Evolutionary conservation across 345 rosid species (phyloP).

Genomic region (Bruguiera parviflora): DNA sequence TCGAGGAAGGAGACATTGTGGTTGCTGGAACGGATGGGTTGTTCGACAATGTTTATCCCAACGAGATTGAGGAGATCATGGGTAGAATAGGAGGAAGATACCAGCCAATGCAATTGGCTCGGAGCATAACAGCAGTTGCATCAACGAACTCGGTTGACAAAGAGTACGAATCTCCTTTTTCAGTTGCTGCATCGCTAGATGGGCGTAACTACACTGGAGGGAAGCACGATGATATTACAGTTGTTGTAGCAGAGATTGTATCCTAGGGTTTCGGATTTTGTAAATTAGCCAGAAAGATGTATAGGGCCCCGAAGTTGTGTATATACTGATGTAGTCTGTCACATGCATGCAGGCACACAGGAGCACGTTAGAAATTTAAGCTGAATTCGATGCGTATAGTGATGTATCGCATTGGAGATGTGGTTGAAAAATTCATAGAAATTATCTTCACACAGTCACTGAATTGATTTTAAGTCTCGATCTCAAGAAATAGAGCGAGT

Average conservation of each 20-base stretch:
- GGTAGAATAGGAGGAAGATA: neutral
- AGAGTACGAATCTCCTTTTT: slow-evolving; percentile 13
- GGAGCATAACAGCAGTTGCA: slow-evolving; percentile 1
- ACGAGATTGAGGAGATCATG: slow-evolving; percentile 16
- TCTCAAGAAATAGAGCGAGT: no score
- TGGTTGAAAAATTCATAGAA: no score
- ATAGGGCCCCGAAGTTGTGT: no score
- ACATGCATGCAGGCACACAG: no score
- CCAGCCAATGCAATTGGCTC: neutral
- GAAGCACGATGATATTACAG: slow-evolving; percentile 29
- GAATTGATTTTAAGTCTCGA: no score
- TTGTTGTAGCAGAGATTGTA: slow-evolving; percentile 6
- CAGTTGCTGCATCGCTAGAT: neutral
- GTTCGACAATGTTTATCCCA: slow-evolving; percentile 21
- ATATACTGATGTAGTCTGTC: no score
- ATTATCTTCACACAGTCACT: no score
- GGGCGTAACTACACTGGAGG: slow-evolving; percentile 6
- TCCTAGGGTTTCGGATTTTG: no score
- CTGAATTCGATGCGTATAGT: no score
- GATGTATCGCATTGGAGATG: no score
- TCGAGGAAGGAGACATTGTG: slow-evolving; percentile 20
- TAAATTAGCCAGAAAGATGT: no score
- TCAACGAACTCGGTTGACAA: neutral
- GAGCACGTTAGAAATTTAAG: no score
- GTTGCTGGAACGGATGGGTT: slow-evolving; percentile 31